A percentile compares a stretch with the other conserved stretches of the same genome.
phyloP scores from a whole-genome alignment of 2,329 filamentous ascomycete species.

The Claviceps arundinis region DNA sequence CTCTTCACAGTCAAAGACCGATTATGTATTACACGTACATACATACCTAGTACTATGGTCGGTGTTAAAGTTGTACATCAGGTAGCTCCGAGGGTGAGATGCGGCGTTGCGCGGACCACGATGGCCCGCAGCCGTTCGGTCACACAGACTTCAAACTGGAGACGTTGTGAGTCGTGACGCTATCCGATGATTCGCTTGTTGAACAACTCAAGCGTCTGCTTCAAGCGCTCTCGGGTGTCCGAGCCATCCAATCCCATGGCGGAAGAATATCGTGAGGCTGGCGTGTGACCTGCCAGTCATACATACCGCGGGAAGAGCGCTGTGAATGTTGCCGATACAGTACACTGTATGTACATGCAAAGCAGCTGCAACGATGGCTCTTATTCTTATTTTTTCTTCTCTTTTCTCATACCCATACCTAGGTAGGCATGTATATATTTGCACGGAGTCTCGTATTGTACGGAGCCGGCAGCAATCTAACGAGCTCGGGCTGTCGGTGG shows the following conservation, averaged over 20 bases:
- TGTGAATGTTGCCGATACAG: too few species aligned
- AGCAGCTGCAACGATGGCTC: not conserved
- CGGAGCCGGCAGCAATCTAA: too few species aligned
- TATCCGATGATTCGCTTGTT: not conserved
- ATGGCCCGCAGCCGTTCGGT: too few species aligned
- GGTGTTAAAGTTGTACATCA: too few species aligned
- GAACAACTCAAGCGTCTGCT: not conserved
- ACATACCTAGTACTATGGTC: too few species aligned
- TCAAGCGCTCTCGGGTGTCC: conserved; percentile 1
- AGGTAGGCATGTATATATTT: not conserved
- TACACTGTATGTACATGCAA: not conserved
- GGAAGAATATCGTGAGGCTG: conserved; percentile 9
- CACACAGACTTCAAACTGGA: too few species aligned
- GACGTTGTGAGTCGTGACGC: too few species aligned
- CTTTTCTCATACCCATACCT: not conserved
- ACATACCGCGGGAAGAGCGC: too few species aligned
- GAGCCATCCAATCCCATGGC: conserved; percentile 6
- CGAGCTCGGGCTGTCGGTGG: not conserved
- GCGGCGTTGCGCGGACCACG: too few species aligned
- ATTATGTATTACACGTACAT: too few species aligned
- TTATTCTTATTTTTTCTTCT: not conserved
- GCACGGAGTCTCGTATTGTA: not conserved
- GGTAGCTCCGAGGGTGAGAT: too few species aligned
- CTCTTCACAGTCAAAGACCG: too few species aligned
- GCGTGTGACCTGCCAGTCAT: not conserved